Base-by-base conservation (phyloP, 202 grass and related monocot species). In the Musa balbisiana region DNA sequence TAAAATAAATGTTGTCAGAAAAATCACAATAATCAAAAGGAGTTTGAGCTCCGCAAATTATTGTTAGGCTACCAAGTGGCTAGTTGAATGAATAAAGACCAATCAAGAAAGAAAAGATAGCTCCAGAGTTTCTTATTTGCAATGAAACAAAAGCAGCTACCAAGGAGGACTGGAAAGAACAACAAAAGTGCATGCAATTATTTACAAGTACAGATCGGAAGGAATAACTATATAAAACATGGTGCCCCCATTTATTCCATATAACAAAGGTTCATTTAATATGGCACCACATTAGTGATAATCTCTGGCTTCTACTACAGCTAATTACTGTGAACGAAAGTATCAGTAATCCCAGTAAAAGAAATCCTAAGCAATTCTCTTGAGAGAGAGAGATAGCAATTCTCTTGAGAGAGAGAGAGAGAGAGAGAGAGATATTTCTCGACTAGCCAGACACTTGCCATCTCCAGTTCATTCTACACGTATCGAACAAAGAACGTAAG, bases 1-100 rank as follows among this genome's bases (percentile, higher is more conserved):
- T 62, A 23, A 75, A 14, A 78, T 58, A 10, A 43, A 43, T 43
- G 72, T 66, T 24, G 82, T 53, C 50, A 79, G 8, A 14, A 55
- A 60, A 64, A 20, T 64, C 17, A 9, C 51, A 14, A 55, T 25
- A 67, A 84, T 23, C 71, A 50, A 75, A 58, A 67, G 68, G 15
- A 19, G 52, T 54, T 62, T 27, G 21, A 2, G 27, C 3, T 14
- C 12, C 24, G 51, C 49, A 75, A 65, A 78, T 55, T 16, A 27
- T 60, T 49, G 72, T 74, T 55, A 52, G 16, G 51, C 51, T 56
- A 73, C 23, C 64, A 79, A 9, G 33, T 43, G 33, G 33, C 33
- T 15, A 17, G 19, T 33, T 49, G 16, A 19, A 49, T 17, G 29
- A 20, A 5, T 10, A 51, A 69, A 69, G 15, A 25, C 8, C 63